These are phyloP conservation scores for Dioscorea alata DNA, from an alignment of 106 monocot species.

Conservation along the genomic window DNA sequence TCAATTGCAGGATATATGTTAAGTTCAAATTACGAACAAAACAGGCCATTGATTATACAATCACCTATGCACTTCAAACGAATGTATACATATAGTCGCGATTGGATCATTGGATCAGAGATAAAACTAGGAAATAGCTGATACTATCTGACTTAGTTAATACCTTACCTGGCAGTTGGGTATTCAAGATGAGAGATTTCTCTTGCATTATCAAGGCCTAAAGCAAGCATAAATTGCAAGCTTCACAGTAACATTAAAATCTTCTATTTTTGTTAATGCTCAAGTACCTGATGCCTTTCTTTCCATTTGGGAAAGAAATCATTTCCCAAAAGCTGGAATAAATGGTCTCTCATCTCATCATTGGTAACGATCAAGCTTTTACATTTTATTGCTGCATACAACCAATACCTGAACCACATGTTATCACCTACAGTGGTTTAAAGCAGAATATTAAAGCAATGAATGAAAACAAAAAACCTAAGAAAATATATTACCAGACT, in stretches of 20 bases:
- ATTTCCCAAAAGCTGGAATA: constrained; percentile 71
- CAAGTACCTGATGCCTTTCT: constrained; percentile 83
- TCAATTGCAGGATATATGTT: too few species aligned
- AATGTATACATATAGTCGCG: too few species aligned
- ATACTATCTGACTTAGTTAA: too few species aligned
- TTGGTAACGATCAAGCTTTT: constrained; percentile 76
- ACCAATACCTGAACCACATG: constrained; percentile 88
- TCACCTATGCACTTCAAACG: too few species aligned
- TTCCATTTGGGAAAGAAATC: constrained; percentile 94
- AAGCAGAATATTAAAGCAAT: constrained; percentile 1
- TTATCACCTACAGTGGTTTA: constrained; percentile 30
- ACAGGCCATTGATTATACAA: too few species aligned
- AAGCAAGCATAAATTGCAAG: too few species aligned
- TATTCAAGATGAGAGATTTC: background rate
- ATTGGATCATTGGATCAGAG: too few species aligned
- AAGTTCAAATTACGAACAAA: too few species aligned
- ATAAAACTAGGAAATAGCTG: too few species aligned
- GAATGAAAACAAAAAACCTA: background rate
- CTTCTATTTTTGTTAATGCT: background rate
- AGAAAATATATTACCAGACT: background rate
- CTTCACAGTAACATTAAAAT: too few species aligned
- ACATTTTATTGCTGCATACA: constrained; percentile 93
- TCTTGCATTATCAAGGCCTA: background rate
- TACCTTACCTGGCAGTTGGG: background rate
- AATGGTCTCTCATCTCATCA: constrained; percentile 92